Conservation (phyloP, 2,329 filamentous ascomycete genomes). For the Aspergillus candidus region DNA sequence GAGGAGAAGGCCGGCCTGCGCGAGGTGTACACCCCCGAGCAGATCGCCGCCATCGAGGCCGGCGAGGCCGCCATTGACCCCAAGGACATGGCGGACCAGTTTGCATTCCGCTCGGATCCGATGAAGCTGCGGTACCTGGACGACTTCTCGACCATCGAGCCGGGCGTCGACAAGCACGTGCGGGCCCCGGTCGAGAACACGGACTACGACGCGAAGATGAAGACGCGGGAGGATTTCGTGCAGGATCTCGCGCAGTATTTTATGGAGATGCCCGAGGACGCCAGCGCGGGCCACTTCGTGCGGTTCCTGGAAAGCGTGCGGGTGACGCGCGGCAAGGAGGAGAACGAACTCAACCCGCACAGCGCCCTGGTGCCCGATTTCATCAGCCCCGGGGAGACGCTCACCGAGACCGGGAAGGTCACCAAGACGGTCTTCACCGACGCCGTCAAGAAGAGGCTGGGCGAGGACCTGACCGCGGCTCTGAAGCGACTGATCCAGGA, state of each 20-base stretch:
- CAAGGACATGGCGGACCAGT: slow-evolving; percentile 68
- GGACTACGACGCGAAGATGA: slow-evolving; percentile 55
- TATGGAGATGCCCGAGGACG: slow-evolving; percentile 47
- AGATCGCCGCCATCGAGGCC: slow-evolving; percentile 73
- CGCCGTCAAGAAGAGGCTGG: slow-evolving; percentile 23
- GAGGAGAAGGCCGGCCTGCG: slow-evolving; percentile 59
- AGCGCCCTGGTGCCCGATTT: slow-evolving; percentile 48
- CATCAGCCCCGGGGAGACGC: slow-evolving; percentile 39
- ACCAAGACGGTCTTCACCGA: slow-evolving; percentile 23
- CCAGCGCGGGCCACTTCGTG: slow-evolving; percentile 38
- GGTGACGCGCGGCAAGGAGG: slow-evolving; percentile 46
- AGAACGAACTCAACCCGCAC: slow-evolving; percentile 45
- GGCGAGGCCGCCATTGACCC: slow-evolving; percentile 71
- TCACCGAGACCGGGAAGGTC: slow-evolving; percentile 24
- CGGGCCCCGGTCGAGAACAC: slow-evolving; percentile 46
- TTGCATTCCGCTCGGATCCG: slow-evolving; percentile 63
- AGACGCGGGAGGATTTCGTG: slow-evolving; percentile 56
- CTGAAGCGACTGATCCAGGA: slow-evolving; percentile 51
- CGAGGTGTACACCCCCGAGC: slow-evolving; percentile 69
- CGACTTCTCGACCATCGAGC: slow-evolving; percentile 71
- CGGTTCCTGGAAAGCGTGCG: slow-evolving; percentile 43
- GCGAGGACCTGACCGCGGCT: slow-evolving; percentile 31
- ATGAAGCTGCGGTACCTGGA: slow-evolving; percentile 72
- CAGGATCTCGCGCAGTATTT: slow-evolving; percentile 50
- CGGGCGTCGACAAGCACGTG: slow-evolving; percentile 67